Evolutionary conservation across 2,329 filamentous ascomycete species (phyloP), one percentile per base, ranked within the genome.

Genomic region (Stagonosporopsis cucurbitacearum): DNA sequence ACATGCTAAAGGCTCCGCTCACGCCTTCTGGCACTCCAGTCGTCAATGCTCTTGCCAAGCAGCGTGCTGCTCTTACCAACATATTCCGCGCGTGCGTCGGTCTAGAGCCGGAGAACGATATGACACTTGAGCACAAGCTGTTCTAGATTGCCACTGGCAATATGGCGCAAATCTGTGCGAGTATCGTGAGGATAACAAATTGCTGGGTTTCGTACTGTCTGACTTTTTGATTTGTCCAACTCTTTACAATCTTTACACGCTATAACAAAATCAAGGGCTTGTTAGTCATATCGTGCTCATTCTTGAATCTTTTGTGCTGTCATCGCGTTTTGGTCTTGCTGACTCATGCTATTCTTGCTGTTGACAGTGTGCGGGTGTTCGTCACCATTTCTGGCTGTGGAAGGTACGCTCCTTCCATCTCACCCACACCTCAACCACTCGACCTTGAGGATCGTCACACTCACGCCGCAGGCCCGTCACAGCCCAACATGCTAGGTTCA

Each of bases 61-160:
- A 99, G 84, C 92, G 95, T 66, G 89, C 87, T 65, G 93, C 93
- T 39, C 79, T 99, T 76, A 95, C 91, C 78, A 99, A 99, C 83
- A 97, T 99, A 80, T 96, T 99, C 88, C 92, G 94, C 72, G 95
- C 95, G 64, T 98, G 94, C 73, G 89, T 99, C 70, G 95, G 95
- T 64, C 86, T 99, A 58, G 91, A 97, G 84, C 95, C 95, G 15
- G 95, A 99, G 85, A 95, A 89, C 54, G 95, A 99, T 77, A 99
- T 99, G 95, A 97, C 93, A 36, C 86, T 98, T 49, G 95, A 99
- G 85, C 94, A 98, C 83, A 99, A 98, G 87, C 86, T 98, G 63
- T 93, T 97, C 76, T 75, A 72, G 54, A 37, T 25, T 36, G 1
- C 4, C 7, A n/a, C 8, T 36, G 12, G 6, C n/a, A 30, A 7